A percentile compares a stretch with the other conserved stretches of the same genome.
Evolutionary conservation across 495 filamentous ascomycete species (phyloP).

Genomic region (Penicillium odoratum): DNA sequence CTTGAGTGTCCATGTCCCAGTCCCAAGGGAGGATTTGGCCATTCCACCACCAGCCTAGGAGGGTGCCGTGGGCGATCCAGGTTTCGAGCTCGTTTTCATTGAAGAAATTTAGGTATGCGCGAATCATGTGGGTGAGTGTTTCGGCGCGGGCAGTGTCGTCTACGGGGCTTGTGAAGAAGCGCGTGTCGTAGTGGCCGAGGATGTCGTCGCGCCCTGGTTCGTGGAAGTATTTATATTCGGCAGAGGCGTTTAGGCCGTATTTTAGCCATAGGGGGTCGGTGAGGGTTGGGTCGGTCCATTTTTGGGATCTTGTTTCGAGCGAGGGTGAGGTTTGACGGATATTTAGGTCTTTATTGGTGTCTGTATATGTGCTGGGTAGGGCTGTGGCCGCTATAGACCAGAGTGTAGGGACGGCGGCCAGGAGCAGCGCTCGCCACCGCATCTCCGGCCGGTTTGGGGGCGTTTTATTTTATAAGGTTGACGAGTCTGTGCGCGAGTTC

Average conservation of each 20-base stretch:
- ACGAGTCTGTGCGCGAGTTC: neutral
- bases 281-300: slow-evolving; percentile 14
- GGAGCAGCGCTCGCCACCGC: slow-evolving; percentile 17
- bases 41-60: slow-evolving; percentile 94
- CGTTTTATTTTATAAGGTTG: slow-evolving; percentile 3
- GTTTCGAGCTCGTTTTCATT: slow-evolving; percentile 66
- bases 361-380: slow-evolving; percentile 7
- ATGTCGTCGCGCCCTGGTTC: slow-evolving; percentile 59
- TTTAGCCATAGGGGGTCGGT: slow-evolving; percentile 28
- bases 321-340: neutral
- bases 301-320: neutral
- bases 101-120: slow-evolving; percentile 70
- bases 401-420: slow-evolving; percentile 23
- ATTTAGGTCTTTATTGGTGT: neutral
- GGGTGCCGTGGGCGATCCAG: slow-evolving; percentile 85
- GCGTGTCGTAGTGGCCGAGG: slow-evolving; percentile 69
- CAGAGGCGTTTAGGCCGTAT: slow-evolving; percentile 36
- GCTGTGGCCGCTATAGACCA: slow-evolving; percentile 23
- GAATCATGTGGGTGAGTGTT: slow-evolving; percentile 66
- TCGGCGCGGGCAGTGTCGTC: slow-evolving; percentile 62
- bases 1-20: slow-evolving; percentile 84
- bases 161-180: slow-evolving; percentile 63
- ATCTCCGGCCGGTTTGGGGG: slow-evolving; percentile 9
- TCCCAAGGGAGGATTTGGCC: slow-evolving; percentile 82
- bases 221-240: slow-evolving; percentile 49